Conservation (phyloP, 352 stramenopile species). For the Phytophthora agathidicida region DNA sequence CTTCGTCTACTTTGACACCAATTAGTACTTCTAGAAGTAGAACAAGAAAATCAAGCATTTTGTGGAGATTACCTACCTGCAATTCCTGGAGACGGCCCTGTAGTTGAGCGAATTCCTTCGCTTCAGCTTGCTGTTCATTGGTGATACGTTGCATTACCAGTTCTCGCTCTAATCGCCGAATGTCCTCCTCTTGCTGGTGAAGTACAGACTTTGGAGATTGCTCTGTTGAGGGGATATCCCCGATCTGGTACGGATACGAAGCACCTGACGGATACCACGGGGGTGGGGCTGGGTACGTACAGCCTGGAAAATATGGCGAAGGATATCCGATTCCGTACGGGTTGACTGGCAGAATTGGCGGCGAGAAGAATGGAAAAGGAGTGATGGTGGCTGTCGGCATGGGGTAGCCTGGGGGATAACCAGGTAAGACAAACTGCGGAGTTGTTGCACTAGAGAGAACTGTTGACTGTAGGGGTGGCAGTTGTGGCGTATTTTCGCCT, state of each 20-base stretch:
- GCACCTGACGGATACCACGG: slow-evolving; percentile 11
- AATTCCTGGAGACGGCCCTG: slow-evolving; percentile 28
- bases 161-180: slow-evolving; percentile 30
- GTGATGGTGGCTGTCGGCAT: background rate
- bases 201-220: slow-evolving; percentile 3
- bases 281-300: slow-evolving; percentile 4
- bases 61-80: slow-evolving; percentile 22
- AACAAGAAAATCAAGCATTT: background rate
- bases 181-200: slow-evolving; percentile 33
- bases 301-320: slow-evolving; percentile 16
- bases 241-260: slow-evolving; percentile 4
- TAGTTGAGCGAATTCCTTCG: slow-evolving; percentile 31
- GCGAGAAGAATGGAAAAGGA: slow-evolving; percentile 12
- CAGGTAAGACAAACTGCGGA: slow-evolving; percentile 1
- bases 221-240: slow-evolving; percentile 1
- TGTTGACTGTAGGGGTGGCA: background rate
- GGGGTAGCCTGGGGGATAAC: slow-evolving; percentile 10
- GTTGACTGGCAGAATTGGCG: slow-evolving; percentile 7
- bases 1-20: slow-evolving; percentile 39
- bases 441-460: background rate
- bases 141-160: slow-evolving; percentile 24
- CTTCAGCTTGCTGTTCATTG: slow-evolving; percentile 25
- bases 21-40: slow-evolving; percentile 21
- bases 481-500: background rate
- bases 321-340: slow-evolving; percentile 25